phyloP scores from a whole-genome alignment of 2,329 filamentous ascomycete species.

The Septoria linicola region DNA sequence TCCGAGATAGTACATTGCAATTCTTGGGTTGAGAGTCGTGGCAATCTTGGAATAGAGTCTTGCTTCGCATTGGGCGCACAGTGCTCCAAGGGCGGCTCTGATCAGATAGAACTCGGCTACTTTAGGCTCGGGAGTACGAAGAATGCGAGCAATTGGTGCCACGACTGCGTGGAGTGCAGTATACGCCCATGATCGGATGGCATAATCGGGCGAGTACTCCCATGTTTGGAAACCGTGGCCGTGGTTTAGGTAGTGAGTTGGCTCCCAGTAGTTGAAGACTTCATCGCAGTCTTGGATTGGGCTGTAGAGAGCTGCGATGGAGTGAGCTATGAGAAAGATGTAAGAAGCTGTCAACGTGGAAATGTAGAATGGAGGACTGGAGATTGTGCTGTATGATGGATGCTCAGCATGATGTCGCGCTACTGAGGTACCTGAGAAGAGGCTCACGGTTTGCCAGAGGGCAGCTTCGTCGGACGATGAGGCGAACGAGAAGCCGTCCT shows the following conservation, averaged over 20 bases:
- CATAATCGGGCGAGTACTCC: conserved; percentile 95
- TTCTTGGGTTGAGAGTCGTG: conserved; percentile 72
- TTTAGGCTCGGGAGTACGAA: conserved; percentile 46
- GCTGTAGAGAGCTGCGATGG: conserved; percentile 74
- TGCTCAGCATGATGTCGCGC: background rate
- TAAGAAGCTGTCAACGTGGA: conserved; percentile 77
- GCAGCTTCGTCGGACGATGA: conserved; percentile 26
- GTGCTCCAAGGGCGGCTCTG: conserved; percentile 69
- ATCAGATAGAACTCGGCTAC: conserved; percentile 79
- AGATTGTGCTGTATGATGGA: conserved; percentile 3
- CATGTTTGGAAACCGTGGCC: conserved; percentile 94
- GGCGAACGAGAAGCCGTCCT: conserved; percentile 23
- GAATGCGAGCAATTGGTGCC: conserved; percentile 19
- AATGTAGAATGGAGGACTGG: conserved; percentile 24
- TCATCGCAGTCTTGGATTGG: conserved; percentile 98
- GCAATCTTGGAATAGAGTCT: conserved; percentile 76
- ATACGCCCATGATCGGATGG: conserved; percentile 95
- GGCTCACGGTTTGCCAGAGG: conserved; percentile 20
- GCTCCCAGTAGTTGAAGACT: conserved; percentile 99
- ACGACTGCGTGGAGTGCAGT: conserved; percentile 74
- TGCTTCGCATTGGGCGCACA: conserved; percentile 80
- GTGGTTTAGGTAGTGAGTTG: conserved; percentile 88
- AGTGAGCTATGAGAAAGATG: conserved; percentile 70
- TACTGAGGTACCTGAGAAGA: background rate
- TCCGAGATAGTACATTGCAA: conserved; percentile 81